Evolutionary conservation across 495 filamentous ascomycete genomes (phyloP).

Genomic region (Echria macrotheca): DNA sequence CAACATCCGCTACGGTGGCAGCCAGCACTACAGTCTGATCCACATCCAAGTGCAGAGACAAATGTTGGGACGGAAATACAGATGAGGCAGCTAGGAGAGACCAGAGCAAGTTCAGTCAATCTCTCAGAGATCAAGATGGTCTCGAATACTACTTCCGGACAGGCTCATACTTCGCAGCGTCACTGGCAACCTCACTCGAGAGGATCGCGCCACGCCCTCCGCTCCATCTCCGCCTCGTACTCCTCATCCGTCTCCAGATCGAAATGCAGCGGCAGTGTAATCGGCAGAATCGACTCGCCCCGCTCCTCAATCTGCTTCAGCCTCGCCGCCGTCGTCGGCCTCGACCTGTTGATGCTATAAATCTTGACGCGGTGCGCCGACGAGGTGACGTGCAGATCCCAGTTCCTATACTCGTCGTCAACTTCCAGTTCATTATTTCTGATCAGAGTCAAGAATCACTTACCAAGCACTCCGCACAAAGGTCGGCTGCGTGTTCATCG

Average conservation of each 20-base stretch:
- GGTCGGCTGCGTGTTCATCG: slow-evolving; percentile 43
- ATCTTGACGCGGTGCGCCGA: slow-evolving; percentile 58
- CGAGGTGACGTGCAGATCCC: slow-evolving; percentile 64
- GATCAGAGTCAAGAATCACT: neutral
- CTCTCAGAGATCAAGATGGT: too few species aligned
- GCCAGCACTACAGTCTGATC: too few species aligned
- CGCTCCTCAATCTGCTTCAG: slow-evolving; percentile 46
- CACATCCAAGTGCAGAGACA: too few species aligned
- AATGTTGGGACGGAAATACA: too few species aligned
- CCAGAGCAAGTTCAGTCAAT: too few species aligned
- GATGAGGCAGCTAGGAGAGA: too few species aligned
- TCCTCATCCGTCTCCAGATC: slow-evolving; percentile 42
- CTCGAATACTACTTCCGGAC: too few species aligned
- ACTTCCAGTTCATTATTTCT: neutral
- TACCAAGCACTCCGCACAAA: slow-evolving; percentile 31
- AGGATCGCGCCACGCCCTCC: slow-evolving; percentile 43
- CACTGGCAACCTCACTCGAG: slow-evolving; percentile 8
- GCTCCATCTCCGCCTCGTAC: slow-evolving; percentile 40
- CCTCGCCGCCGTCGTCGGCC: slow-evolving; percentile 40
- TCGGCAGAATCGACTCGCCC: slow-evolving; percentile 42
- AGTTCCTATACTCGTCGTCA: slow-evolving; percentile 46
- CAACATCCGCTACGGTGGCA: too few species aligned
- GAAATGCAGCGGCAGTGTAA: slow-evolving; percentile 47
- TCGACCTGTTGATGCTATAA: slow-evolving; percentile 56
- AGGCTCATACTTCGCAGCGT: too few species aligned